Conservation (phyloP, 192 early-diverging fungal species). For the Mortierella alpina region DNA sequence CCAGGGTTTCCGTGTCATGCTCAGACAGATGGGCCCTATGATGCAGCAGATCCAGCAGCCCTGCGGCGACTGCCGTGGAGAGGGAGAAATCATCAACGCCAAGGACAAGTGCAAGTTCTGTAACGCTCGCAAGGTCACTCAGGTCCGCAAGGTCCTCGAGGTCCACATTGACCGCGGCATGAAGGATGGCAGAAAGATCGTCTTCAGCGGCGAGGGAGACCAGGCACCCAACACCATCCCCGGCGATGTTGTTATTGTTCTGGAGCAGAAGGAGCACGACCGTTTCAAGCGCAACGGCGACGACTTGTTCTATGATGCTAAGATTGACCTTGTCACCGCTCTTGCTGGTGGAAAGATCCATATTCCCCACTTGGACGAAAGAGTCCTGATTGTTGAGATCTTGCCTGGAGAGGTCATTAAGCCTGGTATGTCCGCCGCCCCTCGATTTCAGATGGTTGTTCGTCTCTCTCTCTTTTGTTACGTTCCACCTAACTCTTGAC, state of each 20-base stretch:
- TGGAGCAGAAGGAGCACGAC: slow-evolving; percentile 96
- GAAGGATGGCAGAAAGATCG: slow-evolving; percentile 95
- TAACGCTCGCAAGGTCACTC: slow-evolving; percentile 86
- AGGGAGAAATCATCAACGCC: slow-evolving; percentile 90
- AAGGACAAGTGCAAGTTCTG: slow-evolving; percentile 93
- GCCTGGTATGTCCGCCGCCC: slow-evolving; percentile 67
- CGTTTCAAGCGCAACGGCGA: slow-evolving; percentile 93
- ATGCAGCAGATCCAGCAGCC: slow-evolving; percentile 99
- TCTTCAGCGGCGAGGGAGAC: slow-evolving; percentile 96
- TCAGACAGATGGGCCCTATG: slow-evolving; percentile 99
- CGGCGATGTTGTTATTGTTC: slow-evolving; percentile 97
- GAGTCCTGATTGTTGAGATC: slow-evolving; percentile 87
- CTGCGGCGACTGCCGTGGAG: slow-evolving; percentile 90
- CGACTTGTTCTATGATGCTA: slow-evolving; percentile 91
- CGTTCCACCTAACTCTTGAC: slow-evolving; percentile 14
- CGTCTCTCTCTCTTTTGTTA: not conserved
- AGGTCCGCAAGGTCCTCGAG: slow-evolving; percentile 97
- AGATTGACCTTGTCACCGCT: slow-evolving; percentile 95
- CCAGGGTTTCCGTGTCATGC: slow-evolving; percentile 88
- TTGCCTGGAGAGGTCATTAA: slow-evolving; percentile 95
- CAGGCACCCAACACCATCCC: slow-evolving; percentile 93
- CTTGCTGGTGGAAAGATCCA: slow-evolving; percentile 94
- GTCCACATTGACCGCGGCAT: slow-evolving; percentile 99
- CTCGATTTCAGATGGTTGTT: not conserved
- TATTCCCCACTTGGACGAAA: slow-evolving; percentile 94